Conservation (phyloP, 2,329 filamentous ascomycete genomes). For the Huntiella bhutanensis region DNA sequence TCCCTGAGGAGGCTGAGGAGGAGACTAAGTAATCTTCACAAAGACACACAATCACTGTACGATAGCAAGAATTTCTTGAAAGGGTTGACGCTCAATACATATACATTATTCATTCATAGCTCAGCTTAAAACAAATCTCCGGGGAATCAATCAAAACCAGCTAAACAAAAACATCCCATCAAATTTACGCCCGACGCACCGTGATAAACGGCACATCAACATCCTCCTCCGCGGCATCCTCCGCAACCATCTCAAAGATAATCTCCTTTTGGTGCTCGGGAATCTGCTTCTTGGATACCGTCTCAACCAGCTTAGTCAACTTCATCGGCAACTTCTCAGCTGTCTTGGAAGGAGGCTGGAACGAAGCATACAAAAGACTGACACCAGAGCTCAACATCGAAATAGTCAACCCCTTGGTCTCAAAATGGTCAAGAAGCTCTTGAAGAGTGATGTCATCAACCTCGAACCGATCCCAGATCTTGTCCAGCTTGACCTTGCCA, state of each 20-base stretch:
- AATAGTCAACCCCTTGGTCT: slow-evolving; percentile 60
- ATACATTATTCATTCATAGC: no score
- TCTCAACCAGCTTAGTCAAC: slow-evolving; percentile 73
- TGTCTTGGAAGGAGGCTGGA: slow-evolving; percentile 62
- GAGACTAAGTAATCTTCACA: slow-evolving; percentile 13
- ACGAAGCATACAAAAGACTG: slow-evolving; percentile 80
- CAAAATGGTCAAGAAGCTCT: slow-evolving; percentile 69
- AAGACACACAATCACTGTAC: no score
- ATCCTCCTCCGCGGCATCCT: slow-evolving; percentile 77
- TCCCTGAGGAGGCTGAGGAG: slow-evolving; percentile 28
- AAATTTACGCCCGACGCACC: slow-evolving; percentile 30
- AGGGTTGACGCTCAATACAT: no score
- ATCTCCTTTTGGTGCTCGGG: slow-evolving; percentile 85
- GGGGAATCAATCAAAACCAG: no score
- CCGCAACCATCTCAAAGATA: slow-evolving; percentile 88
- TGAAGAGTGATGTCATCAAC: slow-evolving; percentile 66
- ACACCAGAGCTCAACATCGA: slow-evolving; percentile 96
- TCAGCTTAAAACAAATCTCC: no score
- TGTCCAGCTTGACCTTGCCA: slow-evolving; percentile 71
- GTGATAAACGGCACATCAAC: slow-evolving; percentile 95
- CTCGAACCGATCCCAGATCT: slow-evolving; percentile 96
- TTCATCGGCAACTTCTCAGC: slow-evolving; percentile 71
- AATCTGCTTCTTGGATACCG: slow-evolving; percentile 79
- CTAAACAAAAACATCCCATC: no score
- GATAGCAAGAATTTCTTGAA: no score